A percentile compares a stretch with the other conserved stretches of the same genome.
These are phyloP conservation scores for Colletotrichum trifolii DNA, from an alignment of 2,329 filamentous ascomycete species.

Conservation along the genomic window DNA sequence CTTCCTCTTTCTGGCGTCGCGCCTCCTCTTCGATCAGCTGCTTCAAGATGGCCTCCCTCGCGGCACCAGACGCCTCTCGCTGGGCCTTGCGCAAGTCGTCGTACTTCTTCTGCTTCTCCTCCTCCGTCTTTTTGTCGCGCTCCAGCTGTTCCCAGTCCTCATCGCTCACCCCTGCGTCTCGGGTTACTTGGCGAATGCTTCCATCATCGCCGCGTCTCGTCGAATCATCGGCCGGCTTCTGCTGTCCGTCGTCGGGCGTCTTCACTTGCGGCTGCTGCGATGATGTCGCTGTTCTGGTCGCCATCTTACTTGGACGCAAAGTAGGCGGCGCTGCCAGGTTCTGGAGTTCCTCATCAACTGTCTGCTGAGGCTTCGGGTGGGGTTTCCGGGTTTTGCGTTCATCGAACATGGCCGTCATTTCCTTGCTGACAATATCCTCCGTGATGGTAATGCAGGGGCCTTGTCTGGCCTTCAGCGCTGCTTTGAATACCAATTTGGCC, in stretches of 20 bases:
- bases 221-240: neutral
- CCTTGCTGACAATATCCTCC: constrained; percentile 26
- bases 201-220: constrained; percentile 23
- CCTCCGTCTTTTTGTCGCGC: constrained; percentile 49
- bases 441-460: constrained; percentile 37
- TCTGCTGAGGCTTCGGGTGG: neutral
- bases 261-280: too few relatives aligned
- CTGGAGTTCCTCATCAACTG: neutral
- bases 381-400: constrained; percentile 31
- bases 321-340: too few relatives aligned
- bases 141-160: constrained; percentile 70
- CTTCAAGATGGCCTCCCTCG: constrained; percentile 49
- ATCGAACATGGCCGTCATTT: constrained; percentile 41
- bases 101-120: constrained; percentile 51
- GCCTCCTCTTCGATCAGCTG: constrained; percentile 52
- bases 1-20: constrained; percentile 50
- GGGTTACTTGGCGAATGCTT: constrained; percentile 37
- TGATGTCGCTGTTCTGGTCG: too few relatives aligned
- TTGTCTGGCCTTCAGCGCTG: constrained; percentile 42
- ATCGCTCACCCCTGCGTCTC: constrained; percentile 70
- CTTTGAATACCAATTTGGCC: constrained; percentile 60
- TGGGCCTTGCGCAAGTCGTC: constrained; percentile 46
- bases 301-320: neutral
- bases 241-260: neutral
- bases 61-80: constrained; percentile 42